These are phyloP conservation scores for Alliaria petiolata DNA, from an alignment of 345 rosid genomes.

Conservation along the genomic window DNA sequence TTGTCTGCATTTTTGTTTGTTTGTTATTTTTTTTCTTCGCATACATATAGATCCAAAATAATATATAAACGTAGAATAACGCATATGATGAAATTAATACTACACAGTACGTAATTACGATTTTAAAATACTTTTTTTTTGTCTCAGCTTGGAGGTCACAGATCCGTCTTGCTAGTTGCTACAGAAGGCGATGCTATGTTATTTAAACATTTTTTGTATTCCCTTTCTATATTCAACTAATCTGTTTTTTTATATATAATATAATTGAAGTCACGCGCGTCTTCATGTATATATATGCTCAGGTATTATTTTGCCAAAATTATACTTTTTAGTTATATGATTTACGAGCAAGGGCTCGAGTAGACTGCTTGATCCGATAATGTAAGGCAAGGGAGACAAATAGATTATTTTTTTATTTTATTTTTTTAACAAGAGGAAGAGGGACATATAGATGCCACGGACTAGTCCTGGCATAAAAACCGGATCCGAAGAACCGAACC, in stretches of 20 bases:
- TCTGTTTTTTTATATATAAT: no score
- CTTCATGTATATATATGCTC: neutral
- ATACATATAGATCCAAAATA: neutral
- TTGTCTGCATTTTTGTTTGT: neutral
- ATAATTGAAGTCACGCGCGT: no score
- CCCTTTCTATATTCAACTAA: no score
- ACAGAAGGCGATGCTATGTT: neutral
- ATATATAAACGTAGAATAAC: neutral
- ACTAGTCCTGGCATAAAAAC: no score
- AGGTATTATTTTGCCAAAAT: neutral
- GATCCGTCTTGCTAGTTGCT: constrained; percentile 3
- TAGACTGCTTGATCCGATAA: neutral
- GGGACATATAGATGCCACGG: no score
- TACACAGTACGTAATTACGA: neutral
- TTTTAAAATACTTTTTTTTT: neutral
- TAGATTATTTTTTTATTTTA: no score
- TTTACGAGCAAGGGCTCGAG: neutral
- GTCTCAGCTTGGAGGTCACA: neutral
- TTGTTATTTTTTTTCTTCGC: neutral
- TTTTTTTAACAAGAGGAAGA: no score
- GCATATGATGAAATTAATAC: no score
- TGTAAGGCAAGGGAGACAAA: no score
- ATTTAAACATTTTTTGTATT: no score
- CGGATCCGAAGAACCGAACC: no score
- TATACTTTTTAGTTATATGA: neutral